Conservation (phyloP, 2,329 filamentous ascomycete species). For the Apiospora phragmitis region DNA sequence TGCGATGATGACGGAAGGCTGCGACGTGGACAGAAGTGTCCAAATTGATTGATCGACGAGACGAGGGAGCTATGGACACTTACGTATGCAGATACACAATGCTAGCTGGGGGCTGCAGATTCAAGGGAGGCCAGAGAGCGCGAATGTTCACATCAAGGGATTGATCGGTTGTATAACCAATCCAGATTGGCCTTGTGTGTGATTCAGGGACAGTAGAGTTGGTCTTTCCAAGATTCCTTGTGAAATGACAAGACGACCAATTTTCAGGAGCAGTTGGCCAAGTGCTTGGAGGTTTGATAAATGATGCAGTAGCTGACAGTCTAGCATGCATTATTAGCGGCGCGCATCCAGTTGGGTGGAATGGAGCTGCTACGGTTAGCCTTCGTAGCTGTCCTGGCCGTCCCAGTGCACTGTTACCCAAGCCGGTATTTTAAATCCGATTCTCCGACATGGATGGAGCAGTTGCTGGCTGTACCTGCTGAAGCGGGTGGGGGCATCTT, state of each 20-base stretch:
- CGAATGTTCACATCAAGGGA: neutral
- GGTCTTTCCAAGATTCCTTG: neutral
- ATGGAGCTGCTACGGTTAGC: neutral
- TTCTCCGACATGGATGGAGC: neutral
- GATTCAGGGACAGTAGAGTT: neutral
- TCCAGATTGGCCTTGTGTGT: neutral
- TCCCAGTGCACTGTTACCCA: neutral
- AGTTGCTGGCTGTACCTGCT: neutral
- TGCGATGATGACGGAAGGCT: neutral
- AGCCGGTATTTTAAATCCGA: neutral
- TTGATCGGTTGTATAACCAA: neutral
- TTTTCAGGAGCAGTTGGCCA: slow-evolving; percentile 1
- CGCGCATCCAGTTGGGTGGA: neutral
- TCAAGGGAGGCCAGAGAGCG: neutral
- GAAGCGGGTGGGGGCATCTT: neutral
- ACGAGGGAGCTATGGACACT: neutral
- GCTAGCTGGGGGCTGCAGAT: neutral
- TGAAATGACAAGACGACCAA: neutral
- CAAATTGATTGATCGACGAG: neutral
- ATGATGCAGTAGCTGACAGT: neutral
- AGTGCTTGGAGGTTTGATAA: neutral
- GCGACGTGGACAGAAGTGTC: neutral
- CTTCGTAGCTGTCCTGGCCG: neutral
- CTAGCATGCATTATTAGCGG: neutral
- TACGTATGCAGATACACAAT: neutral